These are phyloP conservation scores for Dryas octopetala DNA, from an alignment of 306 rosid genomes.

Conservation along the genomic window DNA sequence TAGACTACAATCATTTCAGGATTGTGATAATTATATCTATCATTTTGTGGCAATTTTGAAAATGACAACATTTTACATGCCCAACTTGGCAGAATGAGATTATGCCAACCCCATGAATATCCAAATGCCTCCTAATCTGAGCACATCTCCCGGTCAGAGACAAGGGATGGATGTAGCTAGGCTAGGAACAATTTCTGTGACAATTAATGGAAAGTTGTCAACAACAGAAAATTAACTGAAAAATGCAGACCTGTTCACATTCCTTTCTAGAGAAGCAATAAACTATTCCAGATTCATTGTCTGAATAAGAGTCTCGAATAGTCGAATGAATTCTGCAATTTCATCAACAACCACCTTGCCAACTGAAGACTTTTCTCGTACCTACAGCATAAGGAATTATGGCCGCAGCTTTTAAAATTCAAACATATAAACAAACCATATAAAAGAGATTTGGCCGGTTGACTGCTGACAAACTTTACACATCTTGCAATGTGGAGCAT, in stretches of 20 bases:
- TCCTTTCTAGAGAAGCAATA: conserved; percentile 96
- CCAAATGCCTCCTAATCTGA: not conserved
- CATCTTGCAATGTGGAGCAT: conserved; percentile 88
- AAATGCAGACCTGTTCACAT: conserved; percentile 79
- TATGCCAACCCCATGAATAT: not conserved
- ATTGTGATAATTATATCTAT: not conserved
- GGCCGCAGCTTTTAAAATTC: conserved; percentile 7
- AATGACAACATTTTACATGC: not conserved
- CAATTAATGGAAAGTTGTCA: not conserved
- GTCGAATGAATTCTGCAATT: conserved; percentile 71
- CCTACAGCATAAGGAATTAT: conserved; percentile 46
- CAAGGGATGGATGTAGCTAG: too few species aligned
- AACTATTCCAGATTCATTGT: conserved; percentile 82
- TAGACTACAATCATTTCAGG: not conserved
- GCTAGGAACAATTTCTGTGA: not conserved
- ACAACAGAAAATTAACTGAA: conserved; percentile 11
- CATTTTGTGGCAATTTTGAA: not conserved
- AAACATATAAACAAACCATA: conserved; percentile 47
- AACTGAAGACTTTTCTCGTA: conserved; percentile 82
- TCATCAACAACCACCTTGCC: conserved; percentile 74
- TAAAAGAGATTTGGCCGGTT: conserved; percentile 89
- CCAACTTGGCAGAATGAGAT: not conserved
- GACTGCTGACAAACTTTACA: conserved; percentile 90
- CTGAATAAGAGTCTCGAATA: conserved; percentile 70
- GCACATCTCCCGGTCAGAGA: too few species aligned